Evolutionary conservation across 2,329 filamentous ascomycete genomes (phyloP), one percentile per base, ranked within the genome.

Genomic region (Leptosphaerulina australis): DNA sequence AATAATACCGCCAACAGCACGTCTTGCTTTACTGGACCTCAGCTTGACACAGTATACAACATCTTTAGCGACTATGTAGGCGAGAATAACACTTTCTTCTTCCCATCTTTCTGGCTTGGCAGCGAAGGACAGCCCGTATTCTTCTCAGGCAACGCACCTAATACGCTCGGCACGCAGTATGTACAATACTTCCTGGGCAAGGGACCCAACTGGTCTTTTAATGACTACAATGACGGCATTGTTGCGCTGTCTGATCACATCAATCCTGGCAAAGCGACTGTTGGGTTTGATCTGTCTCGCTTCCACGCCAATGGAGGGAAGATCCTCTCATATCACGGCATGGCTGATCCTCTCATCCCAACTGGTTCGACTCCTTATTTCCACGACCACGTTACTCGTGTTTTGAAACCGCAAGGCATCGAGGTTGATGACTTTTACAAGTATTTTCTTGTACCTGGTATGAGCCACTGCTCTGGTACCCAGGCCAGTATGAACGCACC

Each of bases 341-440:
- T 81, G 30, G 58, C 63, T 5, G 76, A 78, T 53, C 71, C 58
- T 1, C 60, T 74, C 6, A 85, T 84, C 44, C 76, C 79, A 11
- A 77, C 77, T 0, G 76, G 77, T 0, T 75, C 79, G 15, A 79
- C 77, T 2, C 74, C 79, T 8, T 80, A 80, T 63, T 85, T 76
- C 60, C 80, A 81, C 65, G 70, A 76, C 14, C 72, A 76, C 12
- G 75, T 82, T 1, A 37, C 63, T n/a, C 64, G 64, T 5, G 67
- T 67, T 0, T 50, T 77, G 18, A 50, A 65, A n/a, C 68, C 71
- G 0, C 51, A 59, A 10, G 72, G 70, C 15, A 59, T 74, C 22
- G 55, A 73, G 3, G 52, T 77, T 1, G 69, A 75, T 33, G 60
- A 64, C 12, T 78, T 74, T 60, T 78, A 71, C 62, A 71, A 74